Conservation (phyloP, 371 early-diverging fungal species). For the Fennellomyces sp. region DNA sequence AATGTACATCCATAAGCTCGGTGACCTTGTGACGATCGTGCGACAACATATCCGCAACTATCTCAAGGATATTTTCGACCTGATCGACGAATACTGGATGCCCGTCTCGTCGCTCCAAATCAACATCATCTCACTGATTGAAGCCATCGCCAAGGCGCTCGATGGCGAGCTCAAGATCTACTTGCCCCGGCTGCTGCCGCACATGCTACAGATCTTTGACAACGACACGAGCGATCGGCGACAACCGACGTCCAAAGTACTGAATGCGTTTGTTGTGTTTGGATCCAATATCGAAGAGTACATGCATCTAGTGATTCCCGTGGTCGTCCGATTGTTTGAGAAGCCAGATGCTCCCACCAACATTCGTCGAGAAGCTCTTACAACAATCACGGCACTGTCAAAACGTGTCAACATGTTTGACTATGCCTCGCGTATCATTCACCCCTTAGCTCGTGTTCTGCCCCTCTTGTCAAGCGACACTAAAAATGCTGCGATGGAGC, state of each 20-base stretch:
- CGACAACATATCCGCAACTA: slow-evolving; percentile 89
- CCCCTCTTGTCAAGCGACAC: slow-evolving; percentile 63
- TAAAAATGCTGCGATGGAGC: slow-evolving; percentile 76
- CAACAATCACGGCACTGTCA: slow-evolving; percentile 81
- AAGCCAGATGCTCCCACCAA: slow-evolving; percentile 63
- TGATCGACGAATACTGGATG: slow-evolving; percentile 85
- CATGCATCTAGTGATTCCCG: slow-evolving; percentile 91
- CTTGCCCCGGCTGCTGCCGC: slow-evolving; percentile 67
- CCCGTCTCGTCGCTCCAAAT: slow-evolving; percentile 75
- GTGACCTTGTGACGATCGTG: slow-evolving; percentile 84
- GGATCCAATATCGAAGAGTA: slow-evolving; percentile 93
- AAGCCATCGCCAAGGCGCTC: slow-evolving; percentile 84
- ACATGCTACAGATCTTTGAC: slow-evolving; percentile 80
- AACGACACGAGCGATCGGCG: slow-evolving; percentile 74
- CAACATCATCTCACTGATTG: slow-evolving; percentile 81
- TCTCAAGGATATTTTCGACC: slow-evolving; percentile 77
- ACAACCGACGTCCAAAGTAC: slow-evolving; percentile 74
- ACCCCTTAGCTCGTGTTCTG: slow-evolving; percentile 85
- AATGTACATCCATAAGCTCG: slow-evolving; percentile 88
- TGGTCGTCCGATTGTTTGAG: slow-evolving; percentile 84
- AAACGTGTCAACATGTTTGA: slow-evolving; percentile 86
- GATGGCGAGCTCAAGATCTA: slow-evolving; percentile 90
- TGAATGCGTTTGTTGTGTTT: slow-evolving; percentile 86
- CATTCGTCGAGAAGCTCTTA: slow-evolving; percentile 78
- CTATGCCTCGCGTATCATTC: slow-evolving; percentile 90